A percentile compares a stretch with the other conserved stretches of the same genome.
These are phyloP conservation scores for Sonneratia alba DNA, from an alignment of 345 rosid species.

Conservation along the genomic window DNA sequence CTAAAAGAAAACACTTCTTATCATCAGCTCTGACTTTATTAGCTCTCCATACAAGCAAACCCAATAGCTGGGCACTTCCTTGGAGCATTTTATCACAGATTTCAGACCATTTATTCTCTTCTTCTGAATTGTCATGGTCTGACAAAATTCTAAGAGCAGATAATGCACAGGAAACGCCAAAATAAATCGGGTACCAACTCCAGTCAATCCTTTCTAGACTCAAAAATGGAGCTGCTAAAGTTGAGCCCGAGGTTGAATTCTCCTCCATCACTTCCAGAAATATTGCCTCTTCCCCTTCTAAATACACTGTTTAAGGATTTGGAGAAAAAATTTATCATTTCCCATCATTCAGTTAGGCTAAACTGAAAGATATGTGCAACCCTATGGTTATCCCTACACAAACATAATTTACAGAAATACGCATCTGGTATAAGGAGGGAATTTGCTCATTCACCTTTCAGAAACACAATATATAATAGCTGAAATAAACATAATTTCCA, in stretches of 20 bases:
- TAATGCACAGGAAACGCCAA: conserved; percentile 64
- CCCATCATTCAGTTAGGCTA: background rate
- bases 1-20: conserved; percentile 28
- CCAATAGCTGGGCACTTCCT: conserved; percentile 55
- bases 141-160: conserved; percentile 39
- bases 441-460: background rate
- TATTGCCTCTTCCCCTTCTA: conserved; percentile 15
- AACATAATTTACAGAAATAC: background rate
- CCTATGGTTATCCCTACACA: background rate
- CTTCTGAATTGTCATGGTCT: conserved; percentile 23
- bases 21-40: conserved; percentile 32
- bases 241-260: conserved; percentile 19
- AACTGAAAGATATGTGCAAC: background rate
- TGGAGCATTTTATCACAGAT: conserved; percentile 44
- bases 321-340: background rate
- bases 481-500: background rate
- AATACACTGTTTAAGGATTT: conserved; percentile 4
- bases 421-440: background rate
- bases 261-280: conserved; percentile 30
- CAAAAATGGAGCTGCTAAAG: conserved; percentile 10
- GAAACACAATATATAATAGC: background rate
- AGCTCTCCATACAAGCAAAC: conserved; percentile 60
- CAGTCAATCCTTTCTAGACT: conserved; percentile 24
- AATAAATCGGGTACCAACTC: conserved; percentile 42
- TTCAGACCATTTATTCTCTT: conserved; percentile 47